Base-by-base conservation (phyloP, 75 land plant genomes). In the Sequoia sempervirens region DNA sequence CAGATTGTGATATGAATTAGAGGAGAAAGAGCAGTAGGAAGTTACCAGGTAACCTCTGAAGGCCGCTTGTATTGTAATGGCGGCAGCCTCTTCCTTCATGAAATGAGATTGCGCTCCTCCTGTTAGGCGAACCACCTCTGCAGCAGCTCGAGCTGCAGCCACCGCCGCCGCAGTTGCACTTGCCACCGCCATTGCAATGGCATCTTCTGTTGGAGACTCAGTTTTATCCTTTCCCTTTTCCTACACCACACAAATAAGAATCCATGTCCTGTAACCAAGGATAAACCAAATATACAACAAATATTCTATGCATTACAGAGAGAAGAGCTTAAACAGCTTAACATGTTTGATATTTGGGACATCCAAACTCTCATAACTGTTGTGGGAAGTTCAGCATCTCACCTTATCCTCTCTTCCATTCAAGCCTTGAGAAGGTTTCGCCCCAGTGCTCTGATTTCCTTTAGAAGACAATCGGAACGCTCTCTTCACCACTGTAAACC, bases 21-120 rank as follows among this genome's bases (percentile, higher is more conserved):
- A 61, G n/a, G 26, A 61, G n/a, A 23, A 61, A 61, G n/a, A 26
- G 8, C 66, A 70, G 15, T 26, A 26, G 4, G 5, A 23, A 78
- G 34, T 66, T 82, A 96, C 98, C 91, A 96, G 85, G 80, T 93
- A 95, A 15, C 94, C 97, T 86, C 98, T 85, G 85, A 96, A 96
- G 13, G 97, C 89, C 2, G 97, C 89, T 66, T 96, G 98, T 76
- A 96, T 93, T 38, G 37, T 82, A 30, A 92, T 82, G 53, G 98
- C 96, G n/a, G 98, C 95, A 84, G 85, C 88, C 54, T 95, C 89
- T 58, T 95, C 85, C 73, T 82, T 75, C 46, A 80, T 45, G 30
- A 80, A 83, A 41, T 37, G 82, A 12, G 50, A 17, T 30, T 81
- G 34, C 20, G 85, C 18, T 13, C 89, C 88, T 50, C 90, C 79